Evolutionary conservation across 257 asterid species (phyloP), one percentile per base, ranked within the genome.

Genomic region (Linderniella brevidens): DNA sequence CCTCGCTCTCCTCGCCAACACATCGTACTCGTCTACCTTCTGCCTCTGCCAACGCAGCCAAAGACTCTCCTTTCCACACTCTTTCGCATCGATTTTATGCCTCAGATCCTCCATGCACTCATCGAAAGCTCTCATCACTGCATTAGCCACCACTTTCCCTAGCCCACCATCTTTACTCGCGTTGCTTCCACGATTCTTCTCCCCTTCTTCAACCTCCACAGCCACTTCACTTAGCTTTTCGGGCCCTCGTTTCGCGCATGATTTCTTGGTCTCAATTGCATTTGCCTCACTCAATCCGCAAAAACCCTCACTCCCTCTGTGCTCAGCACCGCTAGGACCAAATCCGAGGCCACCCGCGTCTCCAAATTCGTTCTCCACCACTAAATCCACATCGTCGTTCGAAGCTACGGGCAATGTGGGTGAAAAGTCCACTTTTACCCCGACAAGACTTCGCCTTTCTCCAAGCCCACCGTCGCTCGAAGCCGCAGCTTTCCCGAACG

Each of bases 1-100:
- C 78, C 92, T 77, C 76, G 77, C 36, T 20, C 95, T 68, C 37
- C 76, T 68, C 1, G 78, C 75, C 46, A 80, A 60, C 8, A 68
- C 87, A 53, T 75, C 84, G 64, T 80, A 65, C 55, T 84, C 93
- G 3, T 78, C 84, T 42, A 80, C 57, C 63, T 75, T 64, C 62
- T 80, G 95, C 66, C 53, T 64, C 60, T 55, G 76, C 93, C 93
- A 80, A 12, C 86, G 72, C 58, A 57, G 54, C 15, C 61, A 63
- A 44, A 76, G 59, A 44, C 74, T 62, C 57, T 60, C 64, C 1
- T 51, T 69, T 12, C 55, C 68, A 46, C 52, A 57, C 8, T 52
- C 46, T 57, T 62, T 65, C 17, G 32, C 62, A 19, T 54, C 17
- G 44, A 64, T 8, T 53, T 54, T 65, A 64, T 49, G 64, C 49